Evolutionary conservation across 2,329 filamentous ascomycete genomes (phyloP).

Genomic region (Didymella pomorum): DNA sequence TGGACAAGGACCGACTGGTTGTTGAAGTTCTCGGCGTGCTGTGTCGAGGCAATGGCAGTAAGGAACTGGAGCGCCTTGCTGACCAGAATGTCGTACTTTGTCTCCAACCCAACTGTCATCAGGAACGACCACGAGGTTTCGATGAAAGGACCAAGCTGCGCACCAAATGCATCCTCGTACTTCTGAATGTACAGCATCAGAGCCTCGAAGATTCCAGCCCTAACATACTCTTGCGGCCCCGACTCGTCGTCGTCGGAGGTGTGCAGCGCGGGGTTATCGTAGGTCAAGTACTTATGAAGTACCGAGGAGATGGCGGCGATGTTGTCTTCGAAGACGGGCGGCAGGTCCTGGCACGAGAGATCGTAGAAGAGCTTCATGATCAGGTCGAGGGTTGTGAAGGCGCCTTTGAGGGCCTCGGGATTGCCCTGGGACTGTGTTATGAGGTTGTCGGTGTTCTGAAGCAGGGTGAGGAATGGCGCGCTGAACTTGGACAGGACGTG

Average conservation of each 20-base stretch:
- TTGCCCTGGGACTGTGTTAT: slow-evolving; percentile 79
- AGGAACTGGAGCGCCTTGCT: slow-evolving; percentile 95
- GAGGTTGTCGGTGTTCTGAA: slow-evolving; percentile 74
- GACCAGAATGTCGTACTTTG: slow-evolving; percentile 92
- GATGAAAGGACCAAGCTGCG: slow-evolving; percentile 83
- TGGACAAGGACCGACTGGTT: slow-evolving; percentile 79
- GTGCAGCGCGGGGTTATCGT: slow-evolving; percentile 81
- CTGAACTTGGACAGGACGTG: slow-evolving; percentile 91
- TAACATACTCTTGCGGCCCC: slow-evolving; percentile 83
- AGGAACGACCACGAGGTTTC: slow-evolving; percentile 90
- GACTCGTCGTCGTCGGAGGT: slow-evolving; percentile 91
- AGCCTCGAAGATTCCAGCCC: slow-evolving; percentile 91
- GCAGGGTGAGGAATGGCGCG: slow-evolving; percentile 79
- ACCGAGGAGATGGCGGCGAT: slow-evolving; percentile 77
- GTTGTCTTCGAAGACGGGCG: slow-evolving; percentile 92
- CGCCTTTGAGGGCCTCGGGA: slow-evolving; percentile 74
- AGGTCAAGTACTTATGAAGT: slow-evolving; percentile 91
- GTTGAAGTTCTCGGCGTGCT: slow-evolving; percentile 87
- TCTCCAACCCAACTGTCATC: slow-evolving; percentile 83
- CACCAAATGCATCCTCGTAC: slow-evolving; percentile 91
- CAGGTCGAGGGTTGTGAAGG: slow-evolving; percentile 86
- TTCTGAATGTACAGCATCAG: slow-evolving; percentile 92
- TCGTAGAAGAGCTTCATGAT: slow-evolving; percentile 94
- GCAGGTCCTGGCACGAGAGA: slow-evolving; percentile 95
- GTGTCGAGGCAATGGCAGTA: slow-evolving; percentile 80